phyloP scores from a whole-genome alignment of 139 green algal genomes.

The Asterochloris sp. region DNA sequence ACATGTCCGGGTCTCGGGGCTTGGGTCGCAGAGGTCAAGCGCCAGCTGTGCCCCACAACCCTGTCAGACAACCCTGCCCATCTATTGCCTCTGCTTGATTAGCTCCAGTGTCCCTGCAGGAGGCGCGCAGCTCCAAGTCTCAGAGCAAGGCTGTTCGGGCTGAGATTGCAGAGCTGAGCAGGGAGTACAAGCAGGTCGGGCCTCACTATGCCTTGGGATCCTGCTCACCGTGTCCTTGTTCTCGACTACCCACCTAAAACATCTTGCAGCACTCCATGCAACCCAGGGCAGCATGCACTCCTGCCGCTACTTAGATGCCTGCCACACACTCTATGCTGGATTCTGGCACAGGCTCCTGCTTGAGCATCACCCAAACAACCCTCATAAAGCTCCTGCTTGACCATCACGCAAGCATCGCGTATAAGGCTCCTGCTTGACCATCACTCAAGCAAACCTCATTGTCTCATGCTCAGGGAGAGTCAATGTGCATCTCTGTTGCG shows the following conservation, averaged over 20 bases:
- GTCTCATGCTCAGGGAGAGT: background rate
- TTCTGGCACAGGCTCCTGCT: background rate
- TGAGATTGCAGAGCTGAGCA: background rate
- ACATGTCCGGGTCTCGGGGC: background rate
- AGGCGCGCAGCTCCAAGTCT: constrained; percentile 9
- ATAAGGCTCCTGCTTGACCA: background rate
- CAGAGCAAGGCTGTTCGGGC: constrained; percentile 1
- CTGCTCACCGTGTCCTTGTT: too few relatives aligned
- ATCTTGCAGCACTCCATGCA: too few relatives aligned
- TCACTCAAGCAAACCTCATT: background rate
- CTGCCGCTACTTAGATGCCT: background rate
- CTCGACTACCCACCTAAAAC: too few relatives aligned
- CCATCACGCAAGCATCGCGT: background rate
- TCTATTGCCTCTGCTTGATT: background rate
- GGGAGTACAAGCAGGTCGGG: too few relatives aligned
- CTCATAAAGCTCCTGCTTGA: background rate
- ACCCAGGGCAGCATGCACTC: too few relatives aligned
- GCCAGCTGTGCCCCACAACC: too few relatives aligned
- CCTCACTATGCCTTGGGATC: too few relatives aligned
- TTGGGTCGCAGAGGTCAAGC: background rate
- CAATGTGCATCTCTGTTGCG: background rate
- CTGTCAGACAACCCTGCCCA: background rate
- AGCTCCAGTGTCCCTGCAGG: constrained; percentile 1
- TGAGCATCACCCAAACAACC: background rate
- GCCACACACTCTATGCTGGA: background rate